Evolutionary conservation across 441 rosid species (phyloP).

Genomic region (Melastoma candidum): DNA sequence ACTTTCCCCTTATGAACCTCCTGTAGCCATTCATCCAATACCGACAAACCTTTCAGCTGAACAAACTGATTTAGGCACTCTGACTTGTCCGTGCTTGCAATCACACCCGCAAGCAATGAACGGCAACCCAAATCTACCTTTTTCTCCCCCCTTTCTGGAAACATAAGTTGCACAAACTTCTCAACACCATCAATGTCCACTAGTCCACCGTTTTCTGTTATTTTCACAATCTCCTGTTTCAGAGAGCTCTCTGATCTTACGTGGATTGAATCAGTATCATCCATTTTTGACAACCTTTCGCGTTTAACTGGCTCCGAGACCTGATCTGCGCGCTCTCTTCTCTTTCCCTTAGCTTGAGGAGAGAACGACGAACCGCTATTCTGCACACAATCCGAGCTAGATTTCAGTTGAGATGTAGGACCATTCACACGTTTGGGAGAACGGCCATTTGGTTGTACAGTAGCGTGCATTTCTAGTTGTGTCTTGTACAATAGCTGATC

Average conservation of each 20-base stretch:
- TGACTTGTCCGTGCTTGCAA: conserved; percentile 72
- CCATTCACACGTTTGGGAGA: conserved; percentile 79
- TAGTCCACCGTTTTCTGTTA: conserved; percentile 77
- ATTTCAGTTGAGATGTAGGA: conserved; percentile 62
- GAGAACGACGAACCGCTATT: conserved; percentile 41
- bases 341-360: conserved; percentile 85
- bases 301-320: conserved; percentile 61
- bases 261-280: conserved; percentile 52
- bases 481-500: conserved; percentile 62
- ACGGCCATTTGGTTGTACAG: conserved; percentile 70
- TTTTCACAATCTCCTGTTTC: conserved; percentile 63
- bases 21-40: conserved; percentile 98
- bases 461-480: conserved; percentile 65
- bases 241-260: conserved; percentile 42
- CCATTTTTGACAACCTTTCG: conserved; percentile 50
- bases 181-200: conserved; percentile 74
- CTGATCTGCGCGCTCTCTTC: conserved; percentile 86
- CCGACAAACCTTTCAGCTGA: conserved; percentile 78
- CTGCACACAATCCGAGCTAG: conserved; percentile 51
- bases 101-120: conserved; percentile 64
- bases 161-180: conserved; percentile 73
- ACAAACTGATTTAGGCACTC: conserved; percentile 81
- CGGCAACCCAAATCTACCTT: conserved; percentile 66
- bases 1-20: conserved; percentile 87
- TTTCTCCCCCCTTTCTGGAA: conserved; percentile 52